Evolutionary conservation across 2,329 filamentous ascomycete species (phyloP), one percentile per base, ranked within the genome.

Genomic region (Dactylellina parvicollis): DNA sequence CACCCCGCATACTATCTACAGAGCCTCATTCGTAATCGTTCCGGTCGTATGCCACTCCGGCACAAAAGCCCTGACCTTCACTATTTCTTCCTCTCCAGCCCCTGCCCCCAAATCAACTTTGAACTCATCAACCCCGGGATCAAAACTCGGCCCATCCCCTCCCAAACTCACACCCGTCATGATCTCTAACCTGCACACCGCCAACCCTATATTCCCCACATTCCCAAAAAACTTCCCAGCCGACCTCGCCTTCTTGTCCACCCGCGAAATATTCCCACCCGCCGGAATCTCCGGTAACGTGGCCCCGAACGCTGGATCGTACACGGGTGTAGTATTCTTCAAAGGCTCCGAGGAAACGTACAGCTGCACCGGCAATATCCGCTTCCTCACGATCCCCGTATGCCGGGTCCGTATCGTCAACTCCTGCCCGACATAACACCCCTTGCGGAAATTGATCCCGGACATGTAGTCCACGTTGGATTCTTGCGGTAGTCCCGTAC

Each of bases 361-460:
- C 14, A 97, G 79, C 75, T 90, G 82, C 32, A 94, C 88, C 0
- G 95, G 95, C 57, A 99, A 80, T 54, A 98, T 87, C 54, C 95
- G 86, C 84, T 97, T 96, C 74, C 95, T 86, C 40, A 99, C 92
- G 14, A 99, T 92, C 20, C 95, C 95, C 10, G 90, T 93, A 81
- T 99, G 95, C 80, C 93, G 90, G 1, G 95, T 99, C 42, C 95
- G 89, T 76, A 98, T 96, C 1, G 95, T 98, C 75, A 99, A 85
- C 81, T 99, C 95, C 82, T 99, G 95, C 0, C 95, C 95, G 5
- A 98, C 88, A 81, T 99, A 99, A 82, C 95, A 99, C 5, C 95
- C 95, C 83, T 99, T 99, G 79, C 88, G 88, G 83, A 95, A 99
- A 81, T 97, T 92, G 76, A 99, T 89, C 24, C 88, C 95, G 50